Conservation (phyloP, 208 protist species). For the Leishmania gerbilli region DNA sequence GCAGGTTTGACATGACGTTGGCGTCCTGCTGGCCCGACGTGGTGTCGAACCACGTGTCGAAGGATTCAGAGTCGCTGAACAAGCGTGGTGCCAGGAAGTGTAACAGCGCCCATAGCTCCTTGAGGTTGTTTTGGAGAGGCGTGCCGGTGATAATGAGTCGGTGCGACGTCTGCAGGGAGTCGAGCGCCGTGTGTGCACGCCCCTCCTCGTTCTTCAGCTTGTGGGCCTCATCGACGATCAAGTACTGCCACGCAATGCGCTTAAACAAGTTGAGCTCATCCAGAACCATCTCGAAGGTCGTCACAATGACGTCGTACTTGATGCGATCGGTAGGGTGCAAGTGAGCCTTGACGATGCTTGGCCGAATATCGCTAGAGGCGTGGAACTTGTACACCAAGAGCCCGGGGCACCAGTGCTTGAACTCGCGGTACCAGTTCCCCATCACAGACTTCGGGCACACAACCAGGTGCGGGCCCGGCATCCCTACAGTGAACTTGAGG, state of each 20-base stretch:
- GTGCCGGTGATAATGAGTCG: slow-evolving; percentile 98
- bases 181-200: slow-evolving; percentile 60
- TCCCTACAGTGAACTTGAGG: slow-evolving; percentile 90
- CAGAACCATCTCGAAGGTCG: slow-evolving; percentile 97
- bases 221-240: slow-evolving; percentile 99
- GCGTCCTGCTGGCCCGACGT: slow-evolving; percentile 79
- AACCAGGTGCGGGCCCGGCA: slow-evolving; percentile 96
- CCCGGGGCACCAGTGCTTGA: slow-evolving; percentile 95
- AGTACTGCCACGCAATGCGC: slow-evolving; percentile 93
- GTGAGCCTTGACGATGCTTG: slow-evolving; percentile 66
- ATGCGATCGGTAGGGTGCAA: slow-evolving; percentile 56
- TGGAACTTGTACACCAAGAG: slow-evolving; percentile 95
- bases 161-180: slow-evolving; percentile 80
- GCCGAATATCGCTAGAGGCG: slow-evolving; percentile 93
- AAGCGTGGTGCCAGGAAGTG: slow-evolving; percentile 94
- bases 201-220: slow-evolving; percentile 94
- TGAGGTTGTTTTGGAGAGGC: slow-evolving; percentile 98
- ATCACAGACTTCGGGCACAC: slow-evolving; percentile 97
- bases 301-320: slow-evolving; percentile 95
- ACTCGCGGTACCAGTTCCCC: slow-evolving; percentile 98
- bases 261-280: slow-evolving; percentile 91
- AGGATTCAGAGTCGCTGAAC: slow-evolving; percentile 85
- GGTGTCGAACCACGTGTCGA: slow-evolving; percentile 95
- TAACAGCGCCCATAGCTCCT: slow-evolving; percentile 96
- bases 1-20: slow-evolving; percentile 80